A percentile compares a stretch with the other conserved stretches of the same genome.
These are phyloP conservation scores for Geum urbanum DNA, from an alignment of 306 rosid species.

Conservation along the genomic window DNA sequence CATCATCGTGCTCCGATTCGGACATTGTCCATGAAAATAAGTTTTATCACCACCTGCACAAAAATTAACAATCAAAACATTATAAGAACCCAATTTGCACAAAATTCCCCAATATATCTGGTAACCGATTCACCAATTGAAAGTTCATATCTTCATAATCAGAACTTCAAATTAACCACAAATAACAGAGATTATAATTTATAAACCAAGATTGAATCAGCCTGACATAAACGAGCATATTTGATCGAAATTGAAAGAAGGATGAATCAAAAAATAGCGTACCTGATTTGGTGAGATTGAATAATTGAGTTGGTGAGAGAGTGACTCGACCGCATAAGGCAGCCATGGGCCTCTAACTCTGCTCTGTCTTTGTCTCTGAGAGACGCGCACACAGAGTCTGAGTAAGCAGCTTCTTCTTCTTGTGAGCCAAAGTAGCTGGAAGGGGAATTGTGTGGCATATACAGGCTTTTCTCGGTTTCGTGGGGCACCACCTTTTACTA, in stretches of 20 bases:
- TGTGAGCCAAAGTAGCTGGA: slow-evolving; percentile 7
- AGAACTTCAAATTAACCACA: neutral
- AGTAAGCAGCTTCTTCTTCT: neutral
- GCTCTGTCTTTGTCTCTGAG: neutral
- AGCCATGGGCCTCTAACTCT: slow-evolving; percentile 28
- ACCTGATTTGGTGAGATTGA: slow-evolving; percentile 49
- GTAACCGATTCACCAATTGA: no score
- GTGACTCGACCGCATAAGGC: slow-evolving; percentile 58
- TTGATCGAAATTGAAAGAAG: neutral
- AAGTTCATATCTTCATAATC: neutral
- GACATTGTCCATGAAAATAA: slow-evolving; percentile 36
- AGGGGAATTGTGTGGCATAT: neutral
- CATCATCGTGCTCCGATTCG: slow-evolving; percentile 43
- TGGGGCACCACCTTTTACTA: neutral
- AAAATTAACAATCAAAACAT: slow-evolving; percentile 15
- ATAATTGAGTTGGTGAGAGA: slow-evolving; percentile 56
- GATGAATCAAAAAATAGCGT: neutral
- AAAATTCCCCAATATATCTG: neutral
- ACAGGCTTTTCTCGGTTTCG: neutral
- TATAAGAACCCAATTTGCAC: neutral
- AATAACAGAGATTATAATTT: neutral
- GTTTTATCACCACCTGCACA: slow-evolving; percentile 48
- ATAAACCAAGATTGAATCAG: neutral
- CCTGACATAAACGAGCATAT: neutral
- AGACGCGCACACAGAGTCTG: neutral